Evolutionary conservation across 176 grass and related monocot species (phyloP).

Genomic region (Dendrocalamus sinicus): DNA sequence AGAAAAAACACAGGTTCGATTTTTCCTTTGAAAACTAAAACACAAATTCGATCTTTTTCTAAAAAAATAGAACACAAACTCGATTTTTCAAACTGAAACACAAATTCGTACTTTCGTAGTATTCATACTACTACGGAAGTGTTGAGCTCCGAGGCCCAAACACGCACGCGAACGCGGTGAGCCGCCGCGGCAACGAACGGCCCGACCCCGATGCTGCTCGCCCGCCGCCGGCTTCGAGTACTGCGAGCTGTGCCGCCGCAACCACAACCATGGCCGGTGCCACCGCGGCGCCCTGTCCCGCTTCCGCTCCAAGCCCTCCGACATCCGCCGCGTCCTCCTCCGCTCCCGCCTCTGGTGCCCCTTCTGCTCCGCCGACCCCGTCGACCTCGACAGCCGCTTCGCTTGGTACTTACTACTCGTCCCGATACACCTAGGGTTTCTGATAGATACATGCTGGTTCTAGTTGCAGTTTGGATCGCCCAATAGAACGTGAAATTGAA

Average conservation of each 20-base stretch:
- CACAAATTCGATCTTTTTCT: not conserved
- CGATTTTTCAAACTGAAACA: not conserved
- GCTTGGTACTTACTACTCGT: conserved; percentile 49
- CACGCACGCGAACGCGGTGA: not conserved
- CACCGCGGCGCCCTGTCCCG: conserved; percentile 66
- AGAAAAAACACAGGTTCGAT: not conserved
- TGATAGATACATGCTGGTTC: not conserved
- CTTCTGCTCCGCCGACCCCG: conserved; percentile 69
- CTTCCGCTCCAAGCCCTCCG: conserved; percentile 70
- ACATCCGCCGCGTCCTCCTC: conserved; percentile 59
- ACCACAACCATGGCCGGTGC: conserved; percentile 82
- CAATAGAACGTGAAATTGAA: not conserved
- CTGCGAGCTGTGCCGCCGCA: conserved; percentile 76
- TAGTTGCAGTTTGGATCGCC: not conserved
- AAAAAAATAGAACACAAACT: not conserved
- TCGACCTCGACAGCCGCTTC: conserved; percentile 58
- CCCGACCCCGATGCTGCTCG: conserved; percentile 20
- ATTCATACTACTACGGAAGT: not conserved
- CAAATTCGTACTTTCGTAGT: not conserved
- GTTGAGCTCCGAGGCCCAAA: not conserved
- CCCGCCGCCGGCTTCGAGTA: conserved; percentile 43
- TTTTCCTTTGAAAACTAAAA: not conserved
- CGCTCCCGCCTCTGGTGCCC: conserved; percentile 64
- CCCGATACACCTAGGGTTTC: conserved; percentile 32
- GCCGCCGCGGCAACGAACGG: not conserved